Percentiles rank a stretch among this genome's conserved stretches.
phyloP scores from a whole-genome alignment of 2,329 filamentous ascomycete species.

The Tolypocladium nubicola region DNA sequence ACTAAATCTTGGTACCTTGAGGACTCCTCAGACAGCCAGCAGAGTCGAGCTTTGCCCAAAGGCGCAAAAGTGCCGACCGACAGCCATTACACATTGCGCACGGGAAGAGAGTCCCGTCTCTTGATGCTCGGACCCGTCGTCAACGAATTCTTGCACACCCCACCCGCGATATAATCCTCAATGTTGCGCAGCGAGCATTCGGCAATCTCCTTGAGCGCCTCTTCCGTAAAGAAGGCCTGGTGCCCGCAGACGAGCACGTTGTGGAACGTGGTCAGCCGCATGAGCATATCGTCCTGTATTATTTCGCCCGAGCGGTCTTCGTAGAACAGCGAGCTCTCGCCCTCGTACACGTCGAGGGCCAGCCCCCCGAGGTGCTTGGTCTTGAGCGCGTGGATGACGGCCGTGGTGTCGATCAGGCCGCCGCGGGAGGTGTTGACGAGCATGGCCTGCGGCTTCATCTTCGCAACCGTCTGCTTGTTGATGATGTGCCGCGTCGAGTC shows the following conservation, averaged over 20 bases:
- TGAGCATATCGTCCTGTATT: conserved; percentile 55
- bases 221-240: conserved; percentile 59
- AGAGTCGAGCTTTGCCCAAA: too few species aligned
- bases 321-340: conserved; percentile 54
- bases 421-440: conserved; percentile 61
- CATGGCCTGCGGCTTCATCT: conserved; percentile 50
- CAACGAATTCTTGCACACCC: conserved; percentile 24
- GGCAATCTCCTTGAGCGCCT: conserved; percentile 54
- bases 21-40: background rate
- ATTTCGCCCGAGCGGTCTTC: conserved; percentile 54
- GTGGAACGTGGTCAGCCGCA: conserved; percentile 56
- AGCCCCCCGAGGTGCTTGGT: conserved; percentile 47
- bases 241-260: conserved; percentile 59
- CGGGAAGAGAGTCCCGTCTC: conserved; percentile 5
- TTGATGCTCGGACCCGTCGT: conserved; percentile 12
- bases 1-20: background rate
- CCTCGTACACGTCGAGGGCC: conserved; percentile 60
- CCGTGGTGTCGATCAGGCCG: conserved; percentile 48
- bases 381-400: conserved; percentile 52
- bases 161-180: conserved; percentile 24
- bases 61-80: too few species aligned
- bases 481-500: conserved; percentile 50
- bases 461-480: conserved; percentile 37
- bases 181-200: conserved; percentile 48
- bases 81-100: conserved; percentile 8